These are phyloP conservation scores for Pleurotus tuber-regium DNA, from an alignment of 768 basidiomycete species.

Conservation along the genomic window DNA sequence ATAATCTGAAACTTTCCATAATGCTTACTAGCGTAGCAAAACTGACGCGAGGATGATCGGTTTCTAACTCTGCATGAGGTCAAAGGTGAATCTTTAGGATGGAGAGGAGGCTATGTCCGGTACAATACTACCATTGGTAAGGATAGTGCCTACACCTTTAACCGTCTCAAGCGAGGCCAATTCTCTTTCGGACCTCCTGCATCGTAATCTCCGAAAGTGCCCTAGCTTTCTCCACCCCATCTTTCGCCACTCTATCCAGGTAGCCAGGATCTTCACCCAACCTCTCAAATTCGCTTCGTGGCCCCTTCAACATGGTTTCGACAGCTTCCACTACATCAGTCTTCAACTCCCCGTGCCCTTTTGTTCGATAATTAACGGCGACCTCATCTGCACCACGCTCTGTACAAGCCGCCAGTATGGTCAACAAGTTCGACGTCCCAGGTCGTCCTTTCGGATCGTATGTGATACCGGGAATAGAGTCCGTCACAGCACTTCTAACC, in stretches of 20 bases:
- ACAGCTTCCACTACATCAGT: conserved; percentile 71
- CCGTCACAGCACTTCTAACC: conserved; percentile 81
- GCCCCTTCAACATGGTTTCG: conserved; percentile 58
- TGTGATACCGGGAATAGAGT: conserved; percentile 70
- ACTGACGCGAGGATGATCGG: too few relatives aligned
- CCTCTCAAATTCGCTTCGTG: conserved; percentile 68
- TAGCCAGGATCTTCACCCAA: conserved; percentile 59
- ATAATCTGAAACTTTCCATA: too few relatives aligned
- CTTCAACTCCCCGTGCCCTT: conserved; percentile 71
- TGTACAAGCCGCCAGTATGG: conserved; percentile 76
- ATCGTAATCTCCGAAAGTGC: conserved; percentile 63
- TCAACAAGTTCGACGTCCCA: conserved; percentile 78
- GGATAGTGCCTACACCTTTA: too few relatives aligned
- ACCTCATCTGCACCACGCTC: conserved; percentile 41
- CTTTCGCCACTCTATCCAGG: conserved; percentile 56
- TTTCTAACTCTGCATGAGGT: too few relatives aligned
- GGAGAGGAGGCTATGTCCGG: too few relatives aligned
- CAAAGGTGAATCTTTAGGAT: too few relatives aligned
- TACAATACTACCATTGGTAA: too few relatives aligned
- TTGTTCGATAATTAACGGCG: conserved; percentile 47
- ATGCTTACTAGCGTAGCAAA: too few relatives aligned
- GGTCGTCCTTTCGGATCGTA: conserved; percentile 82
- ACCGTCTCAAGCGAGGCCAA: conserved; percentile 54
- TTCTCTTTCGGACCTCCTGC: conserved; percentile 58
- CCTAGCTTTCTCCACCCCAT: conserved; percentile 64